These are phyloP conservation scores for Fragosphaeria purpurea DNA, from an alignment of 2,329 filamentous ascomycete species.

Conservation along the genomic window DNA sequence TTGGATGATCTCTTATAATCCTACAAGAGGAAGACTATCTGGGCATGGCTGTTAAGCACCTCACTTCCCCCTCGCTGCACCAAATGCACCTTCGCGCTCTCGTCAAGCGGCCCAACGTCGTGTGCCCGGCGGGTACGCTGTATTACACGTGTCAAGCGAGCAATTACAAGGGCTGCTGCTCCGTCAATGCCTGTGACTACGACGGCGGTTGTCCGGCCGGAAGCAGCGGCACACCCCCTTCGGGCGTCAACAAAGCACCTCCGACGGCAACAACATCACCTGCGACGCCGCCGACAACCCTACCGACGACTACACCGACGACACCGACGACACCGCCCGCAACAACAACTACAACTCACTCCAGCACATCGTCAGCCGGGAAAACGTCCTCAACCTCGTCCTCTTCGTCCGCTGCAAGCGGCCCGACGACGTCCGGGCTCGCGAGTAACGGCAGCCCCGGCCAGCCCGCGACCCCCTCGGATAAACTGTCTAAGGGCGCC, in stretches of 20 bases:
- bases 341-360: not conserved
- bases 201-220: constrained; percentile 20
- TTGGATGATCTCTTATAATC: too few relatives aligned
- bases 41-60: not conserved
- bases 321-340: not conserved
- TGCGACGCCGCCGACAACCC: not conserved
- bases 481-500: constrained; percentile 19
- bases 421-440: not conserved
- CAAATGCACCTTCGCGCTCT: constrained; percentile 3
- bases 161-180: constrained; percentile 36
- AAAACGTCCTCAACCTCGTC: constrained; percentile 1
- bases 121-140: constrained; percentile 20
- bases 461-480: constrained; percentile 4
- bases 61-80: too few relatives aligned
- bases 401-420: not conserved
- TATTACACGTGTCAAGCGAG: constrained; percentile 29
- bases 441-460: not conserved
- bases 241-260: not conserved
- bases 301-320: not conserved
- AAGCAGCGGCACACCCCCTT: not conserved
- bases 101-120: not conserved
- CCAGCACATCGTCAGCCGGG: too few relatives aligned
- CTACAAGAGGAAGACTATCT: not conserved
- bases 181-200: constrained; percentile 30
- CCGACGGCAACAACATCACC: not conserved